Percentiles rank a stretch among this genome's conserved stretches.
phyloP scores from a whole-genome alignment of 495 filamentous ascomycete species.

The Xylaria palmicola region DNA sequence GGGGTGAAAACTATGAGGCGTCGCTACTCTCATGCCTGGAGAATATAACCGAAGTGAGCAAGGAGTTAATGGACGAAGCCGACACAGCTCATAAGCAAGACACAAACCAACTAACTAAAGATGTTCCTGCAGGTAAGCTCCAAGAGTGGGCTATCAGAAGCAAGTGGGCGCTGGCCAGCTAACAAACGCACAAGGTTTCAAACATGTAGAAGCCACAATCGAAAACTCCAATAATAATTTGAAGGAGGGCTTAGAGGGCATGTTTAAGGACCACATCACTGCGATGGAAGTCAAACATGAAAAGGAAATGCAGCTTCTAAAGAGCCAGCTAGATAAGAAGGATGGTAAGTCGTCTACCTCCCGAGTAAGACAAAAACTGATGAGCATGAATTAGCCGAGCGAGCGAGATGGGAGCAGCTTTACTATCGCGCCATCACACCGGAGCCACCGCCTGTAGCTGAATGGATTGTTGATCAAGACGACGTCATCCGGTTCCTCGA shows the following conservation, averaged over 20 bases:
- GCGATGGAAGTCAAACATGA: background rate
- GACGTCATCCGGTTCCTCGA: background rate
- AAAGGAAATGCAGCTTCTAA: conserved; percentile 3
- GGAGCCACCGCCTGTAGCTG: background rate
- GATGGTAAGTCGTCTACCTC: background rate
- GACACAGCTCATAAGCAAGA: background rate
- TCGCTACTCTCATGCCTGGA: background rate
- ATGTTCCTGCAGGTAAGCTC: background rate
- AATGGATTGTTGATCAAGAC: background rate
- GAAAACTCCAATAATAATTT: background rate
- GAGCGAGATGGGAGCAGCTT: background rate
- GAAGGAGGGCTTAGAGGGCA: background rate
- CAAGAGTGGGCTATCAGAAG: background rate
- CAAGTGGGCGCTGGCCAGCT: background rate
- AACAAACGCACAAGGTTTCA: background rate
- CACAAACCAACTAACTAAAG: background rate
- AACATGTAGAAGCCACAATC: background rate
- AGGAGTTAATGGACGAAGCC: background rate
- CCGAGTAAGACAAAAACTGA: background rate
- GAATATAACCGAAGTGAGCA: background rate
- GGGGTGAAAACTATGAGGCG: background rate
- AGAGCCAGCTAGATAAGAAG: background rate
- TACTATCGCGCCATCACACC: background rate
- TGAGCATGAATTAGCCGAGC: background rate
- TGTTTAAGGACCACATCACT: background rate